Evolutionary conservation across 495 filamentous ascomycete species (phyloP), one percentile per base, ranked within the genome.

Genomic region (Aspergillus funiculosus): DNA sequence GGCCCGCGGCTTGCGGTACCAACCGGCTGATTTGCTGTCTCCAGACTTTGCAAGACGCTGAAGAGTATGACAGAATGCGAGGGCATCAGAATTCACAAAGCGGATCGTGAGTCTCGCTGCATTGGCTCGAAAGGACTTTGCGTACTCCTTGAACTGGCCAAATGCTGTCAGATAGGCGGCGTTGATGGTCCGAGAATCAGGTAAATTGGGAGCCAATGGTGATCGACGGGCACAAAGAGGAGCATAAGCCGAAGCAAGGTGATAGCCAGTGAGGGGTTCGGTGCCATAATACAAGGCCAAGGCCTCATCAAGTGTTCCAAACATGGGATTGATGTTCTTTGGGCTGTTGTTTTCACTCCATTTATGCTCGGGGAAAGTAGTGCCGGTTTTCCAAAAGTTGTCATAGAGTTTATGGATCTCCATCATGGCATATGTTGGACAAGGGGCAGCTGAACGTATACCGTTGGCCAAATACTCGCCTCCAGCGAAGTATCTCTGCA

Each of bases 11-110:
- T 29, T 43, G n/a, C 52, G 48, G 30, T 55, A 59, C 34, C 39
- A 35, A 15, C 42, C 32, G 11, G 53, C 37, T 35, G 31, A 35
- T 24, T 41, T 46, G n/a, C 39, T 34, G 28, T 58, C 54, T 38
- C 54, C 29, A 51, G 51, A 2, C 48, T 43, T 22, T 50, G 53
- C 42, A 62, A 70, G 45, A 61, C 66, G 55, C 47, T 75, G 61
- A 5, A 79, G 55, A 1, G 68, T 68, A 35, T 73, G 60, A 31
- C 71, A 75, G 14, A 78, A 54, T 1, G 66, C 50, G 14, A 78
- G 56, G 10, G 63, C 66, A 21, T 78, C 75, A 0, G 64, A 66
- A 17, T 38, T 43, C 15, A 64, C 67, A 31, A 76, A 63, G 11
- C 77, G 66, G 11, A 79, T 42, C 6, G 36, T 61, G 4, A 71